Base-by-base conservation (phyloP, 805 yeast species). In the Suhomyces sp. region DNA sequence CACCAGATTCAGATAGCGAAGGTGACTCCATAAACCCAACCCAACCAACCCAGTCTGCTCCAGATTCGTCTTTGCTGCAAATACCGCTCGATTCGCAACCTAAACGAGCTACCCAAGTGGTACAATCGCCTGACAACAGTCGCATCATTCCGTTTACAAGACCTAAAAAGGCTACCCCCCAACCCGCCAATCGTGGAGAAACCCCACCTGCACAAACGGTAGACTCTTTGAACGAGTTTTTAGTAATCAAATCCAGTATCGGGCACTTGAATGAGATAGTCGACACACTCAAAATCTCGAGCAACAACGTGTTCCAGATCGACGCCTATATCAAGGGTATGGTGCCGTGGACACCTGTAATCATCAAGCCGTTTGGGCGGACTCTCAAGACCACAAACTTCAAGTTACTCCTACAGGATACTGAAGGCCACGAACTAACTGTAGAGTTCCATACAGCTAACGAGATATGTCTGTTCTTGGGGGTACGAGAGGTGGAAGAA, bases 281-380 rank as follows among this genome's bases (percentile, higher is more conserved):
- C 23, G 49, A 47, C 24, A 13, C 24, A 6, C 27, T 9, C 5
- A 33, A 22, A 5, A 6, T n/a, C 15, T 46, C 48, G 4, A 56
- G 55, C 26, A 55, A 52, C 9, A 49, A 49, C 15, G 45, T 54
- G 3, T 67, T 57, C 51, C 63, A 60, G 44, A 47, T 65, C 4
- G 50, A 57, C 6, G 69, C 60, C 1, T 54, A 46, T 23, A 33
- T 69, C 3, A 42, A 31, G 10, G 64, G 64, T 4, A 47, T 58
- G 31, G 12, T 54, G 5, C 69, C 71, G 1, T 26, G 41, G 22
- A 47, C 52, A 12, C 59, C 62, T 12, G 60, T 70, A 22, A 53
- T 68, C 4, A 57, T 71, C 13, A 68, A 68, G 46, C 74, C 73
- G 2, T 68, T 53, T 36, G 57, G 58, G 8, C 57, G 73, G 26